These are phyloP conservation scores for Gossypium bickii DNA, from an alignment of 345 rosid species.

Conservation along the genomic window DNA sequence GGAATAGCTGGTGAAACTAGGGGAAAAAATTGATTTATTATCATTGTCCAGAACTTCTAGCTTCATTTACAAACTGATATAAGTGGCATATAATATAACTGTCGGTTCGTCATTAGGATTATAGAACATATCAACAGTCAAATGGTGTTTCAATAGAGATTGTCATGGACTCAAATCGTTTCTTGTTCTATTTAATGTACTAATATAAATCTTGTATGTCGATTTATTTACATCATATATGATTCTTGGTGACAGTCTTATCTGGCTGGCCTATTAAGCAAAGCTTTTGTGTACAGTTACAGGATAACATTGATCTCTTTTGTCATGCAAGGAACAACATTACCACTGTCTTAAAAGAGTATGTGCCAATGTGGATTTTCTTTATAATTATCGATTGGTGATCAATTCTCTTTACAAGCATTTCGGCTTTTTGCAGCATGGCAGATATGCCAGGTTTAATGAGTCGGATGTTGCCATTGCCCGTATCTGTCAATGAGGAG, in stretches of 20 bases:
- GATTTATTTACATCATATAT: not conserved
- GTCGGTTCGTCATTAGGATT: not conserved
- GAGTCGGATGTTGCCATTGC: conserved; percentile 89
- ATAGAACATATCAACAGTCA: not conserved
- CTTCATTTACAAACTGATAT: not conserved
- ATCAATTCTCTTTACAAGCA: not conserved
- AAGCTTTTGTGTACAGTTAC: conserved; percentile 51
- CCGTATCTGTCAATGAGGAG: conserved; percentile 54
- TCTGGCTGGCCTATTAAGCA: conserved; percentile 8
- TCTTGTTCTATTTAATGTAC: not conserved
- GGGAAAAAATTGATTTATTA: not conserved
- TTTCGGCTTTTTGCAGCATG: conserved; percentile 52
- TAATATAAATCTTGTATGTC: not conserved
- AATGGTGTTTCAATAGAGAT: not conserved
- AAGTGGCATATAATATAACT: not conserved
- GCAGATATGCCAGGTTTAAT: conserved; percentile 73
- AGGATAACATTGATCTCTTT: conserved; percentile 76
- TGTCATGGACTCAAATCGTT: not conserved
- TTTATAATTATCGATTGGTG: conserved; percentile 17
- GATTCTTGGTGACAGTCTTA: not conserved
- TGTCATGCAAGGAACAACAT: conserved; percentile 63
- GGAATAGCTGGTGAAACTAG: not conserved
- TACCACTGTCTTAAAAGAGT: conserved; percentile 64
- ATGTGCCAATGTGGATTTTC: conserved; percentile 28
- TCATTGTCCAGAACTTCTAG: not conserved